Evolutionary conservation across 139 green algal species (phyloP), one percentile per base, ranked within the genome.

Genomic region (Micractinium sp.): DNA sequence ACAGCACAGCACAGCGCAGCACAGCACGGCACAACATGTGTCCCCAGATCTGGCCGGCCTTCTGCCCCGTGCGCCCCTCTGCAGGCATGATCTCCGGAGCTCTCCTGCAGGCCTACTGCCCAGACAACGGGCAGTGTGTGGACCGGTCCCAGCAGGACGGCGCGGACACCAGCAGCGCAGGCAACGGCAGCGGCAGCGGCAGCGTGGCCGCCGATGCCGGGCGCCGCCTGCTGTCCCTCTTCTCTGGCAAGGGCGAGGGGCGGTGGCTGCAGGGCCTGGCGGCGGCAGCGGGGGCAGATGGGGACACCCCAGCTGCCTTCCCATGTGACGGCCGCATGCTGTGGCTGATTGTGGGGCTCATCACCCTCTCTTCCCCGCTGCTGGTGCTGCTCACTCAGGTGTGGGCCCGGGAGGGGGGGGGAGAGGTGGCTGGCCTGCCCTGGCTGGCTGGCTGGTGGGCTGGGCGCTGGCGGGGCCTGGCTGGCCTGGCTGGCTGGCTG

Each of bases 21-120:
- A 76, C 29, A 38, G 3, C n/a, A n/a, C n/a, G n/a, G n/a, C 35
- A 5, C 47, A 35, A 12, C 47, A 5, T 14, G 13, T 63, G 16
- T 61, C 19, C 27, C 35, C 5, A 56, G 47, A 5, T 56, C 47
- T 20, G 22, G 53, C 47, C 14, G 63, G 63, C 22, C 60, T 60
- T 33, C 38, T 60, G 38, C 47, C 76, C 2, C 73, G 15, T 27
- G 0, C 66, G 9, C 63, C 15, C 29, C 69, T 4, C 19, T 33
- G 78, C 86, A 92, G 90, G 90, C 61, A 86, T 92, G 87, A 81
- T 95, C 29, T 90, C 71, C 39, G 93, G 93, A 1, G 89, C 76
- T 15, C 90, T 95, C 73, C 90, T 95, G 88, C 31, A 91, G 25
- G 0, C 38, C 0, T 94, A 90, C 85, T 95, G 93, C 88, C 92